Percentiles rank a stretch among this genome's conserved stretches.
These are phyloP conservation scores for Cadophora gregata DNA, from an alignment of 2,329 filamentous ascomycete species.

Conservation along the genomic window DNA sequence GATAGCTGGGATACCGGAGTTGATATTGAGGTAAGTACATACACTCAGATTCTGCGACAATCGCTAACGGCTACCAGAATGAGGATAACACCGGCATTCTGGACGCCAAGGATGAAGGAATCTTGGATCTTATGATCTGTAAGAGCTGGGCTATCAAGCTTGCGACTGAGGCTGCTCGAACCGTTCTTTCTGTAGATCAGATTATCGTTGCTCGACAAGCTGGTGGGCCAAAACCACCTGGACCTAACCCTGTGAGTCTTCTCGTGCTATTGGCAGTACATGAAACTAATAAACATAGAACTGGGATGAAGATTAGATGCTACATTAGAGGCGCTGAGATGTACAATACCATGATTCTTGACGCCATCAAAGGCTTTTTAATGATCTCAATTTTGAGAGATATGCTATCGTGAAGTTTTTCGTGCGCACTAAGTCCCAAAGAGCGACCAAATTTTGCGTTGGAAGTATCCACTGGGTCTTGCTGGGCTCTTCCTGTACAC, in stretches of 20 bases:
- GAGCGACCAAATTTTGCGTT: not conserved
- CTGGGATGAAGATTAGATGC: constrained; percentile 47
- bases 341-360: constrained; percentile 41
- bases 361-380: constrained; percentile 3
- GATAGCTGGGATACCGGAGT: constrained; percentile 91
- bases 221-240: constrained; percentile 94
- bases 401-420: not conserved
- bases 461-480: not conserved
- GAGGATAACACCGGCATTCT: constrained; percentile 80
- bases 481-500: not conserved
- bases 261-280: not conserved
- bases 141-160: constrained; percentile 98
- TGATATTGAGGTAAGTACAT: constrained; percentile 75
- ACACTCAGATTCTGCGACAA: not conserved
- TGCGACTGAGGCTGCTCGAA: constrained; percentile 92
- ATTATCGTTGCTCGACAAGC: constrained; percentile 98
- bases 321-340: constrained; percentile 36
- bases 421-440: not conserved
- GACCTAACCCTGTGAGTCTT: constrained; percentile 72
- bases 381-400: constrained; percentile 1
- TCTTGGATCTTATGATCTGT: constrained; percentile 87
- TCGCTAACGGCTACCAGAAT: constrained; percentile 56
- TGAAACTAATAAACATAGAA: constrained; percentile 39
- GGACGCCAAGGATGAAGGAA: constrained; percentile 85
- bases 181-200: constrained; percentile 94